A percentile compares a stretch with the other conserved stretches of the same genome.
These are phyloP conservation scores for Kodamaea jinghongensis DNA, from an alignment of 805 yeast species.

Conservation along the genomic window DNA sequence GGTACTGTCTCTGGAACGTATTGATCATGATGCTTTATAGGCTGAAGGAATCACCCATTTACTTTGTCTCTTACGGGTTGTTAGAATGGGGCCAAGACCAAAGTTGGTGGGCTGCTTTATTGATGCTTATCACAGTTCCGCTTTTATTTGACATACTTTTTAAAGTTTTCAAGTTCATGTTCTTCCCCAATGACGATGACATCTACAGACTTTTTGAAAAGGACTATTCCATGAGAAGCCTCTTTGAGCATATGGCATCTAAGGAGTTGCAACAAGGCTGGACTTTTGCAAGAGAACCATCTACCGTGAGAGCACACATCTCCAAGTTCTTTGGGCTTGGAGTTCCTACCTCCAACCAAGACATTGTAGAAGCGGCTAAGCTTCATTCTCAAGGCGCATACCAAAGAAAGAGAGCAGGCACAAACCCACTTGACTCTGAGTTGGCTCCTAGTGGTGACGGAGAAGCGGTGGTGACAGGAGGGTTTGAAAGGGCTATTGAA, in stretches of 20 bases:
- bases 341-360: conserved; percentile 8
- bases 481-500: conserved; percentile 27
- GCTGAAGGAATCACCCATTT: conserved; percentile 53
- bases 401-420: conserved; percentile 48
- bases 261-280: conserved; percentile 76
- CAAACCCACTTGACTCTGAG: conserved; percentile 46
- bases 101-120: conserved; percentile 82
- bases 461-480: conserved; percentile 21
- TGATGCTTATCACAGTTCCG: conserved; percentile 57
- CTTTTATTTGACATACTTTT: conserved; percentile 63
- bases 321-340: conserved; percentile 8
- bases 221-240: conserved; percentile 59
- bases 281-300: conserved; percentile 57
- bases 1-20: conserved; percentile 84
- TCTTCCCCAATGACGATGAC: conserved; percentile 74
- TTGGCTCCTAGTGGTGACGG: conserved; percentile 49
- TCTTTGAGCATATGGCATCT: conserved; percentile 70
- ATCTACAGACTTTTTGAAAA: conserved; percentile 75
- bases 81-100: conserved; percentile 73
- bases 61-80: conserved; percentile 69
- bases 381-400: conserved; percentile 26
- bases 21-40: conserved; percentile 68
- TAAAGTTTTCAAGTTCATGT: conserved; percentile 52
- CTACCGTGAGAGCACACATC: conserved; percentile 18
- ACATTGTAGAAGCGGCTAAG: conserved; percentile 4